Conservation (phyloP, 2,329 filamentous ascomycete species). For the Cordyceps militaris region DNA sequence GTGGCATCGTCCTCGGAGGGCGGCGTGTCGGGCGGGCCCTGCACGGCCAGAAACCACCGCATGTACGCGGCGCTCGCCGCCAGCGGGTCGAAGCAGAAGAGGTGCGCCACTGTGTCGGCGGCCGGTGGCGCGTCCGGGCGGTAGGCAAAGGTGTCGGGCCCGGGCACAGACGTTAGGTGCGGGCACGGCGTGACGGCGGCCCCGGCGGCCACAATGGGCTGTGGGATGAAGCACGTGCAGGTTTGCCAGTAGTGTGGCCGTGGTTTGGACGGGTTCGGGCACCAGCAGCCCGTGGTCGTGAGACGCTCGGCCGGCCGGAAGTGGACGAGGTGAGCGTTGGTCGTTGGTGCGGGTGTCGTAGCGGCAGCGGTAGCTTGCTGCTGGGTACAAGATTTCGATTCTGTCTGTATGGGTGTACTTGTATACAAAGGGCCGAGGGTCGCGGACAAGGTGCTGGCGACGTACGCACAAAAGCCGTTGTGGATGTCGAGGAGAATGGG, state of each 20-base stretch:
- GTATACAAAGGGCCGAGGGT: background rate
- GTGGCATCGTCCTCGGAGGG: constrained; percentile 1
- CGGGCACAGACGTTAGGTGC: background rate
- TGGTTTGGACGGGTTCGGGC: background rate
- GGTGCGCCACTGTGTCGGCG: background rate
- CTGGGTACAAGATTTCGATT: background rate
- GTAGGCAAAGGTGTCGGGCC: background rate
- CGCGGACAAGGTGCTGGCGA: background rate
- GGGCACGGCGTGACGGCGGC: background rate
- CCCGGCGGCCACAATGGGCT: background rate
- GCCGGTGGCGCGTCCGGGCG: background rate
- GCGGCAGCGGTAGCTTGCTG: background rate
- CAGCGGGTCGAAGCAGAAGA: constrained; percentile 13
- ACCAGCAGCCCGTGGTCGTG: constrained; percentile 12
- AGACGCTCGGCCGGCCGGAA: background rate
- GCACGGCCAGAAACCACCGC: constrained; percentile 8
- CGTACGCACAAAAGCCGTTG: constrained; percentile 7
- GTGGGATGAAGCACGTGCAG: constrained; percentile 5
- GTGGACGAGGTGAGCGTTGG: constrained; percentile 6
- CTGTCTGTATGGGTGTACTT: background rate
- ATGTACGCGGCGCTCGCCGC: constrained; percentile 9
- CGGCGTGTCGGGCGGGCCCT: constrained; percentile 11
- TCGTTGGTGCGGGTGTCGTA: background rate
- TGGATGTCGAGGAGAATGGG: constrained; percentile 5
- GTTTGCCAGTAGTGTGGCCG: constrained; percentile 10